A percentile compares a stretch with the other conserved stretches of the same genome.
Conservation (phyloP, 495 filamentous ascomycete genomes). For the Letharia columbiana region DNA sequence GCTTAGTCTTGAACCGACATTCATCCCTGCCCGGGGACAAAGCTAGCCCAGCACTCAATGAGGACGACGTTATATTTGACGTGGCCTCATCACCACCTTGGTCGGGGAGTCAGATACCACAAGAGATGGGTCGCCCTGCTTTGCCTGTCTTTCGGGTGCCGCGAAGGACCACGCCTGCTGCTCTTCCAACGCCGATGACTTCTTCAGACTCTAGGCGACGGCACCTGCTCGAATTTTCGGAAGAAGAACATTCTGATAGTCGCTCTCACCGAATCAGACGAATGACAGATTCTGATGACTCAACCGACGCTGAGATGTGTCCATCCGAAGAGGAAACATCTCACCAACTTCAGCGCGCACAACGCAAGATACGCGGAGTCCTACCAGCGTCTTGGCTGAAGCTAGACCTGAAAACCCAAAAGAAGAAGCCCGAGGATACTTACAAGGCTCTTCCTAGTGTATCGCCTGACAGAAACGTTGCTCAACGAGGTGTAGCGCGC, state of each 20-base stretch:
- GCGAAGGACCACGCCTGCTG: constrained; percentile 32
- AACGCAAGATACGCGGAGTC: constrained; percentile 66
- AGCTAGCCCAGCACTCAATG: not conserved
- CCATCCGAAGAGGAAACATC: constrained; percentile 11
- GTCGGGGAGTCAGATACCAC: constrained; percentile 31
- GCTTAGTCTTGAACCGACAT: too few relatives aligned
- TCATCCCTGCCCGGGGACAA: not conserved
- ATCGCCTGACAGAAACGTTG: constrained; percentile 24
- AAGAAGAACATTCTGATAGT: constrained; percentile 13
- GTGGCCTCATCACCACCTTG: constrained; percentile 37
- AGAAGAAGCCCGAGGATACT: constrained; percentile 31
- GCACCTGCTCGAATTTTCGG: constrained; percentile 5
- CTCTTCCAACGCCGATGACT: constrained; percentile 29
- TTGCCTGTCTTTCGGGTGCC: constrained; percentile 35
- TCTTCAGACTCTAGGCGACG: constrained; percentile 25
- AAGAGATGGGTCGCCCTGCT: constrained; percentile 18
- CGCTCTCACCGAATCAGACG: not conserved
- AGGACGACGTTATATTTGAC: constrained; percentile 13
- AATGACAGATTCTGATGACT: not conserved
- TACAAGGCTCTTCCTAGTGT: not conserved
- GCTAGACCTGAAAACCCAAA: constrained; percentile 48
- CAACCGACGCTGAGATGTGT: not conserved
- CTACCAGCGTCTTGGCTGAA: constrained; percentile 86
- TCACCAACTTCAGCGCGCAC: constrained; percentile 30
- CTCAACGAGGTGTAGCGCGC: constrained; percentile 49